Conservation (phyloP, 1,139 yeast species). For the Candida frijolesensis region DNA sequence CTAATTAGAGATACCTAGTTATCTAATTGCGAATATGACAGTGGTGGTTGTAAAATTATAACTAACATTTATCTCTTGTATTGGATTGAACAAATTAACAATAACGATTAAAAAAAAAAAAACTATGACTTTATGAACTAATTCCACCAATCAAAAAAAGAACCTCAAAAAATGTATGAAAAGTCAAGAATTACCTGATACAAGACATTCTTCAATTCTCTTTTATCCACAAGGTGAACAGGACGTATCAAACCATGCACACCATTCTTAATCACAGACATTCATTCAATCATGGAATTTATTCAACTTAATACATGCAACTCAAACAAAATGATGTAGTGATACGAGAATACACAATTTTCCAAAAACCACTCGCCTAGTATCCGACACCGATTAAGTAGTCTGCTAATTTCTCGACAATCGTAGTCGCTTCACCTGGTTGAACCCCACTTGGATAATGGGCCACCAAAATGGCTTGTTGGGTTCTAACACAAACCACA, state of each 20-base stretch:
- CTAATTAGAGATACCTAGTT: neutral
- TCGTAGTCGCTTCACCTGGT: slow-evolving; percentile 93
- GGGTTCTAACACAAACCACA: slow-evolving; percentile 86
- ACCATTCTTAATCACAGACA: too few species aligned
- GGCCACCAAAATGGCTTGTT: slow-evolving; percentile 89
- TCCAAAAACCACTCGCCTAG: slow-evolving; percentile 27
- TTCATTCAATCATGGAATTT: too few species aligned
- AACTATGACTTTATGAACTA: neutral
- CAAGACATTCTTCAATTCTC: too few species aligned
- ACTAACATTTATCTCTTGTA: neutral
- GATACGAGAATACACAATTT: neutral
- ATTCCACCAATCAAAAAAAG: neutral
- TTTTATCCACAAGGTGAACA: too few species aligned
- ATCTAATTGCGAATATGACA: neutral
- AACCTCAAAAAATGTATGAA: neutral
- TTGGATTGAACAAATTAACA: neutral
- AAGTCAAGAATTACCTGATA: neutral
- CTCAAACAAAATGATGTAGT: neutral
- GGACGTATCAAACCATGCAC: too few species aligned
- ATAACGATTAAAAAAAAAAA: neutral
- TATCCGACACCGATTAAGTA: slow-evolving; percentile 87
- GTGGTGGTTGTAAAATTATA: neutral
- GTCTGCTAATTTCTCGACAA: slow-evolving; percentile 94
- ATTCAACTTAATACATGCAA: neutral
- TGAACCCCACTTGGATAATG: slow-evolving; percentile 90